Percentiles rank a stretch among this genome's conserved stretches.
Evolutionary conservation across 2,329 filamentous ascomycete genomes (phyloP).

Genomic region (Apiospora saccharicola): DNA sequence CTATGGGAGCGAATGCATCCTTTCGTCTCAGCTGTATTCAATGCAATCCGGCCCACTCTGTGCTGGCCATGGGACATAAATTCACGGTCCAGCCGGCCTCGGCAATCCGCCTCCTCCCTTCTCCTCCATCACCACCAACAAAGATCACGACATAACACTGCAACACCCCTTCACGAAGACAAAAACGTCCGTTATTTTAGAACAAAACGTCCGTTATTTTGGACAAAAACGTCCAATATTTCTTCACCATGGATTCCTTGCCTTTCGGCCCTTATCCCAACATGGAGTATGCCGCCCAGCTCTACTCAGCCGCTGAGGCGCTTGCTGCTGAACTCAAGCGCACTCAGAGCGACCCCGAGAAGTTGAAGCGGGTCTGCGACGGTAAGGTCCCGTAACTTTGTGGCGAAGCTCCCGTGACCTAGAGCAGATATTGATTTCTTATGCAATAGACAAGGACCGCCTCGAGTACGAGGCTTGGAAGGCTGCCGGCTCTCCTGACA

Average conservation of each 20-base stretch:
- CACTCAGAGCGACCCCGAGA: background rate
- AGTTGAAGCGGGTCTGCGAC: background rate
- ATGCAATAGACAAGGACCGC: background rate
- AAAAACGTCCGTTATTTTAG: background rate
- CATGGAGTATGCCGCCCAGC: background rate
- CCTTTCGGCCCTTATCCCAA: background rate
- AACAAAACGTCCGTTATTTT: background rate
- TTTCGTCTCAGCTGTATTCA: background rate
- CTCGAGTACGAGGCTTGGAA: conserved; percentile 13
- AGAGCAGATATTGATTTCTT: background rate
- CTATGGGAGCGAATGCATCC: background rate
- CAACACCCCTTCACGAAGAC: background rate
- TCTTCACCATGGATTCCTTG: background rate
- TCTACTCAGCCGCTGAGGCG: background rate
- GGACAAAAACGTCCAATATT: background rate
- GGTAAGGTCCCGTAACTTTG: background rate
- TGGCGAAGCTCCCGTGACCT: background rate
- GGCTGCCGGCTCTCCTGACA: background rate
- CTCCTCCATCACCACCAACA: too few species aligned
- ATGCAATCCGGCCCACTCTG: background rate
- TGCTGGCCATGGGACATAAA: too few species aligned
- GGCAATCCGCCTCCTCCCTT: too few species aligned
- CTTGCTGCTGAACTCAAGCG: background rate
- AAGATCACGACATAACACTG: background rate
- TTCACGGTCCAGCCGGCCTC: too few species aligned